These are phyloP conservation scores for Ceriops zippeliana DNA, from an alignment of 345 rosid species.

Conservation along the genomic window DNA sequence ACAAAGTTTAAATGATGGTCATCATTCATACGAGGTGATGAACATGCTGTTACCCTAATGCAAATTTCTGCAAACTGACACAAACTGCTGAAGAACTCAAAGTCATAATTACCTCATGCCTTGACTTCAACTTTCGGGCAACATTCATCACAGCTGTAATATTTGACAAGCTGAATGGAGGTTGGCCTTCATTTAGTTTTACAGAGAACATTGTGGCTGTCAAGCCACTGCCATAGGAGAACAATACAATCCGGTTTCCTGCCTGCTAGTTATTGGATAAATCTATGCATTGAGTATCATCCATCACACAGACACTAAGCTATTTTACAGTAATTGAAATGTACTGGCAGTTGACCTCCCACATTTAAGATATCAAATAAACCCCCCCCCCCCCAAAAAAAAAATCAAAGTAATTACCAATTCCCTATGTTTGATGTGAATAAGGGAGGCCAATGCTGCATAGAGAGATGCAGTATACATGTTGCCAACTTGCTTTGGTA, in stretches of 20 bases:
- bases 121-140: slow-evolving; percentile 65
- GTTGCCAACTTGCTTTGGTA: slow-evolving; percentile 99
- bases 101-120: slow-evolving; percentile 69
- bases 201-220: slow-evolving; percentile 93
- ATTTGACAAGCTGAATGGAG: slow-evolving; percentile 78
- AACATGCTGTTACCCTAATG: background rate
- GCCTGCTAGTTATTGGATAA: slow-evolving; percentile 36
- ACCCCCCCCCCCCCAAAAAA: background rate
- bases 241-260: slow-evolving; percentile 74
- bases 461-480: slow-evolving; percentile 98
- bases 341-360: background rate
- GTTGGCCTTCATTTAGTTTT: slow-evolving; percentile 51
- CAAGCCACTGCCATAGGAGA: slow-evolving; percentile 97
- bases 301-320: slow-evolving; percentile 3
- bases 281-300: background rate
- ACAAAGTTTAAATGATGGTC: no score
- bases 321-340: background rate
- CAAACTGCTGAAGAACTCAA: background rate
- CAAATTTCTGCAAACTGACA: background rate
- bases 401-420: slow-evolving; percentile 51
- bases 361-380: background rate
- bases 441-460: slow-evolving; percentile 90
- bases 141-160: slow-evolving; percentile 73
- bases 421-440: slow-evolving; percentile 66
- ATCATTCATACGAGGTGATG: no score